Evolutionary conservation across 148 eudicot species (phyloP), one percentile per base, ranked within the genome.

Genomic region (Dianthus caryophyllus): DNA sequence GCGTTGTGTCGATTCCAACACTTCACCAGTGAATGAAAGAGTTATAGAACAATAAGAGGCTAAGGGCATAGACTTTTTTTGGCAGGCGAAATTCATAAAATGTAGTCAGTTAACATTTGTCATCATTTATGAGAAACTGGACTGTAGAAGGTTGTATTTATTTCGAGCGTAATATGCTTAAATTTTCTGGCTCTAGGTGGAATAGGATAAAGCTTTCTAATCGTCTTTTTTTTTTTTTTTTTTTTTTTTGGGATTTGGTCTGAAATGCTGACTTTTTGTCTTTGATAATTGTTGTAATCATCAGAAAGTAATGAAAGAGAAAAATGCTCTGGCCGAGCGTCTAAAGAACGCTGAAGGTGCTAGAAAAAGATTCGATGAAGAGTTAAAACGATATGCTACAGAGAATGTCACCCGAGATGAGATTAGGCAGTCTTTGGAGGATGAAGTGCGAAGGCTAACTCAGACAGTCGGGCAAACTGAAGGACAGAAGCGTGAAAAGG

Each of bases 401-500:
- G 98, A 94, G 77, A 94, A 90, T 55, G 83, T 82, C 46, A 77
- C 87, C 25, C 77, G 89, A 43, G 96, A 94, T 75, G 97, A 94
- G 76, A 71, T 83, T 16, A 73, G 98, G 62, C 64, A 82, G 71
- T 94, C 98, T 51, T 88, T 94, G 41, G 98, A 94, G 73, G 97
- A 94, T 70, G 98, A 94, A 83, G 90, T 94, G 64, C 90, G 96
- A 49, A 80, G 92, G 29, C 79, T 94, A 80, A 94, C 86, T 9
- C 83, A 88, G 75, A 88, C 98, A 47, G 98, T 90, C 56, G 98
- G 92, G 60, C 87, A 94, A 79, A 88, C 97, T 22, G 97, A 90
- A 83, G 97, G 84, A 47, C 96, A 90, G 76, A 90, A 88, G 77
- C 92, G 92, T 69, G 97, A 90, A 79, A 94, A 94, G 80, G 98